Base-by-base conservation (phyloP, 2,329 filamentous ascomycete species). In the Emydomyces testavorans region DNA sequence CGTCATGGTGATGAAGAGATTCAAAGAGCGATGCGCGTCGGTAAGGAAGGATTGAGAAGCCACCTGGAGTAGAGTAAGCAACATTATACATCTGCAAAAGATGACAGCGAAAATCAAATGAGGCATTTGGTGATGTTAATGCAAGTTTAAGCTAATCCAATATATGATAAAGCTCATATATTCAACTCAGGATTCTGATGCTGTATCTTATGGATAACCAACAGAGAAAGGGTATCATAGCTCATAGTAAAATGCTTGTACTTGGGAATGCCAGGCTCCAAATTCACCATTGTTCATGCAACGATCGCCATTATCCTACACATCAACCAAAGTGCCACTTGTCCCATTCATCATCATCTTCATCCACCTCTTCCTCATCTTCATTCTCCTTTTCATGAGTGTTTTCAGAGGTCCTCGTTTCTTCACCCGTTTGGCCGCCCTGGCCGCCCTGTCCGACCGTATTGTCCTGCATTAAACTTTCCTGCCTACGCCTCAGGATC, bases 331-430 rank as follows among this genome's bases (percentile, higher is more conserved):
- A 67, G 50, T 62, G 60, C 68, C 66, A 70, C 52, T 67, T 62
- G 57, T 71, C 67, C 63, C 67, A 71, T 36, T 65, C 65, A 34
- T 68, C 66, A 48, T 76, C 76, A 65, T 80, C 83, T 46, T 80
- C 53, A 39, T 57, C 56, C 18, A 52, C 53, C 15, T 57, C 55
- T 28, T 50, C 55, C 50, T 64, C 61, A 39, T 60, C 46, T 44
- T 59, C 47, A 55, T 60, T 20, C 50, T 50, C 34, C 53, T 52
- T 43, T 55, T 68, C 58, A 56, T 68, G 57, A 76, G 71, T 52
- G 87, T 60, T 45, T 77, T 77, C 40, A 11, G 13, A 5, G 4
- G 2, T 61, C 2, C 65, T 64, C 2, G 62, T 62, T 2, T 64
- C 52, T 34, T 46, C 42, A 39, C 55, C 54, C 16, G 50, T 62